phyloP scores from a whole-genome alignment of 495 filamentous ascomycete genomes.

The Tuber borchii region DNA sequence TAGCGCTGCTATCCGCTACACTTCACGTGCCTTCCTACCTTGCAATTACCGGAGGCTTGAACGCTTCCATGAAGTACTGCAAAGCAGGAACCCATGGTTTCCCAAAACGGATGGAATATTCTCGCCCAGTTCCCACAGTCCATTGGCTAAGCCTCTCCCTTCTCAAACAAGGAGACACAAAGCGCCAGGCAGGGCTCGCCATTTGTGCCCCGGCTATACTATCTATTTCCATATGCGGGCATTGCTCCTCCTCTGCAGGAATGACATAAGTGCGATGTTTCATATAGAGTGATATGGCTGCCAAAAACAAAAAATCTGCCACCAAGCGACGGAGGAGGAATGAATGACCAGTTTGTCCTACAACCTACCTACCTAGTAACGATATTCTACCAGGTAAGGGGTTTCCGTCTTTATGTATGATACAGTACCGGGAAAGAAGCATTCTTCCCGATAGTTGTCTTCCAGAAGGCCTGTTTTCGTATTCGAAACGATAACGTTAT shows the following conservation, averaged over 20 bases:
- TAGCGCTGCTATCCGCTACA: neutral
- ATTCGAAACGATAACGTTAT: neutral
- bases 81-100: constrained; percentile 1
- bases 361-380: neutral
- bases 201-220: neutral
- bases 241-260: neutral
- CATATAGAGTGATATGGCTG: neutral
- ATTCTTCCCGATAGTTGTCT: neutral
- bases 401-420: neutral
- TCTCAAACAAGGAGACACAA: neutral
- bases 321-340: neutral
- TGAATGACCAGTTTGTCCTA: neutral
- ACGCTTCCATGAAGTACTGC: neutral
- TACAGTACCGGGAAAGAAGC: neutral
- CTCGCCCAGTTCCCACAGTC: neutral
- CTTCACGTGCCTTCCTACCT: constrained; percentile 2
- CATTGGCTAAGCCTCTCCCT: neutral
- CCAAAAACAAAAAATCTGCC: neutral
- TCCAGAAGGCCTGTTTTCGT: neutral
- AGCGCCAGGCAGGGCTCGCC: neutral
- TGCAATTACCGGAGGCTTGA: neutral
- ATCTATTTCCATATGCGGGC: neutral
- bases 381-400: neutral
- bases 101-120: neutral
- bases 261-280: neutral